A percentile compares a stretch with the other conserved stretches of the same genome.
phyloP scores from a whole-genome alignment of 108 stramenopile species.

The Nitzschia palea region DNA sequence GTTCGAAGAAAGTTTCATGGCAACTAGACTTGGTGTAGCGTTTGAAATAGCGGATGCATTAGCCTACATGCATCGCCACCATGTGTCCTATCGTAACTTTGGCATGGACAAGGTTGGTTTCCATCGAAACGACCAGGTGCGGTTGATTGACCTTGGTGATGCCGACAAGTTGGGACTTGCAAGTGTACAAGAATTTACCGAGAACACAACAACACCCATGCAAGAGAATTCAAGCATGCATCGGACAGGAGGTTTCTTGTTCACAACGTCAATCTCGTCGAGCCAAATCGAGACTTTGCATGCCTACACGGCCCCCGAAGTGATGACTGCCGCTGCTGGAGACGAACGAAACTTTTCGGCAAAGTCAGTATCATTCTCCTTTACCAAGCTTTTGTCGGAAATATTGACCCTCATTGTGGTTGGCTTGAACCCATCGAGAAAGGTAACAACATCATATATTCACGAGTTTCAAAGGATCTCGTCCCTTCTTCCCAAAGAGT shows the following conservation, averaged over 20 bases:
- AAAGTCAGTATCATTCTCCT: neutral
- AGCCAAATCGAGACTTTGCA: too few species aligned
- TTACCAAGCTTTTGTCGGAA: neutral
- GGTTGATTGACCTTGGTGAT: neutral
- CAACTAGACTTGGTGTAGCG: neutral
- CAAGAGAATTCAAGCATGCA: too few species aligned
- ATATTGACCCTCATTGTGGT: constrained; percentile 1
- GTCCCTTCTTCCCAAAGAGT: neutral
- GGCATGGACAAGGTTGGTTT: neutral
- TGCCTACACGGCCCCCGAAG: neutral
- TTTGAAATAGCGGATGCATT: constrained; percentile 2
- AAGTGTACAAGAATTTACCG: too few species aligned
- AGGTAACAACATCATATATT: neutral
- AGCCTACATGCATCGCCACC: neutral
- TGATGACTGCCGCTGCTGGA: too few species aligned
- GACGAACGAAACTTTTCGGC: neutral
- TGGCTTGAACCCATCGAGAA: neutral
- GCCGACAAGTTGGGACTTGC: neutral
- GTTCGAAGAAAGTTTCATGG: neutral
- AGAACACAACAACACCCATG: too few species aligned
- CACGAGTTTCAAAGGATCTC: neutral
- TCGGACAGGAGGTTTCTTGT: too few species aligned
- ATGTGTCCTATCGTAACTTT: neutral
- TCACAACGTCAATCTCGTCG: too few species aligned
- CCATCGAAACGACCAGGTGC: neutral